Evolutionary conservation across 2,329 filamentous ascomycete genomes (phyloP).

Genomic region (Botryosphaeria dothidea): DNA sequence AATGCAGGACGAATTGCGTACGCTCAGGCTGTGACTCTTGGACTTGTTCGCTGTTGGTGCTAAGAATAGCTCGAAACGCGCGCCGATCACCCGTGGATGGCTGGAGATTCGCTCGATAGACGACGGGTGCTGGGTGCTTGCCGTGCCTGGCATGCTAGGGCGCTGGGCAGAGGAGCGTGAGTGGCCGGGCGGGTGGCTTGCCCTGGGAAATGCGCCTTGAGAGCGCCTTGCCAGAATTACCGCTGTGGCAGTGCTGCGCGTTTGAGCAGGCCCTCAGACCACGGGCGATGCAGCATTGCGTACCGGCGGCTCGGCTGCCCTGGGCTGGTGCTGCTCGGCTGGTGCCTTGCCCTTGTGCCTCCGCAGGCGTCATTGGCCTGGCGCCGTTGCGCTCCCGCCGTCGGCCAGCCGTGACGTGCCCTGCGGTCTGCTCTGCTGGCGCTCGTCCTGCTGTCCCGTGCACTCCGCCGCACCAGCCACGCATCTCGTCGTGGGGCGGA

Average conservation of each 20-base stretch:
- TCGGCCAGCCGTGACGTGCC: no score
- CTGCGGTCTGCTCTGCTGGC: not conserved
- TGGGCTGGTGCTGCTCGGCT: not conserved
- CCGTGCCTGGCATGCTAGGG: slow-evolving; percentile 1
- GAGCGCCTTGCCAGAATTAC: slow-evolving; percentile 8
- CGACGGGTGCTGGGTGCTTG: not conserved
- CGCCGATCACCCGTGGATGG: slow-evolving; percentile 7
- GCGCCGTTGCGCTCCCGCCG: not conserved
- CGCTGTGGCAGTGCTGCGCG: slow-evolving; percentile 12
- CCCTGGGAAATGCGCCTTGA: slow-evolving; percentile 6
- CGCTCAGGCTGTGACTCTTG: not conserved
- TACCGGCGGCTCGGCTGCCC: not conserved
- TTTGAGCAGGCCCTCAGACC: not conserved
- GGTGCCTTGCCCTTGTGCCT: not conserved
- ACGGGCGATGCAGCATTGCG: not conserved
- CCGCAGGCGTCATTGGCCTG: not conserved
- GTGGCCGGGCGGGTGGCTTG: not conserved
- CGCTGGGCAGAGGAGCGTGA: not conserved
- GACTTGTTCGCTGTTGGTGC: not conserved
- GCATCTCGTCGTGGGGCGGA: slow-evolving; percentile 3
- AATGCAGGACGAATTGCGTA: not conserved
- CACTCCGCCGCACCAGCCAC: slow-evolving; percentile 6
- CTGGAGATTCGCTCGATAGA: not conserved
- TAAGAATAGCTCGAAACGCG: slow-evolving; percentile 19
- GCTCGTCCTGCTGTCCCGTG: not conserved